These are phyloP conservation scores for Russula foetens DNA, from an alignment of 768 basidiomycete species.

Conservation along the genomic window DNA sequence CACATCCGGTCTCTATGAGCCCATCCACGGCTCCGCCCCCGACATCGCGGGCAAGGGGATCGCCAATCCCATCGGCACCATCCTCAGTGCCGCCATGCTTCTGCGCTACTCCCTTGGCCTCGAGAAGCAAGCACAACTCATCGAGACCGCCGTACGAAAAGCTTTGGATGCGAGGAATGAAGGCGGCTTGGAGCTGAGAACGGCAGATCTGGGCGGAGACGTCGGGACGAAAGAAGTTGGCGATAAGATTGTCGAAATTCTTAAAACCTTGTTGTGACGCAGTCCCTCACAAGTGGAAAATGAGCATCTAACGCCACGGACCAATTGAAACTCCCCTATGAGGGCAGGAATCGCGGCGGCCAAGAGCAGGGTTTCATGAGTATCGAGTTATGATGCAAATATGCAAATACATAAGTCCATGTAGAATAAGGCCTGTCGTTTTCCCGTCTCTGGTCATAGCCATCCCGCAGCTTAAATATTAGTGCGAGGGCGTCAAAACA, in stretches of 20 bases:
- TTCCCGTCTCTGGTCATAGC: background rate
- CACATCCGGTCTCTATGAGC: slow-evolving; percentile 89
- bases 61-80: slow-evolving; percentile 92
- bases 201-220: slow-evolving; percentile 81
- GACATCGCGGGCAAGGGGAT: slow-evolving; percentile 93
- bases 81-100: slow-evolving; percentile 89
- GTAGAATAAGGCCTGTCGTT: slow-evolving; percentile 2
- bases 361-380: background rate
- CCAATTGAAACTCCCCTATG: no score
- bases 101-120: slow-evolving; percentile 91
- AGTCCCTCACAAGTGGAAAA: background rate
- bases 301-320: no score
- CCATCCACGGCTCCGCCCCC: slow-evolving; percentile 92
- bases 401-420: slow-evolving; percentile 7
- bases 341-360: background rate
- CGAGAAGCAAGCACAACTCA: slow-evolving; percentile 72
- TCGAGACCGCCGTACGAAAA: slow-evolving; percentile 87
- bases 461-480: background rate
- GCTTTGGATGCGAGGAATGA: slow-evolving; percentile 62
- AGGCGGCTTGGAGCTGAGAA: slow-evolving; percentile 75
- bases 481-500: slow-evolving; percentile 44
- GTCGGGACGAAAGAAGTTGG: slow-evolving; percentile 74
- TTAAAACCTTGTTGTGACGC: slow-evolving; percentile 48
- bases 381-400: background rate
- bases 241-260: slow-evolving; percentile 66